Evolutionary conservation across 805 yeast species (phyloP), one percentile per base, ranked within the genome.

Genomic region (Jamesozyma spencerorum): DNA sequence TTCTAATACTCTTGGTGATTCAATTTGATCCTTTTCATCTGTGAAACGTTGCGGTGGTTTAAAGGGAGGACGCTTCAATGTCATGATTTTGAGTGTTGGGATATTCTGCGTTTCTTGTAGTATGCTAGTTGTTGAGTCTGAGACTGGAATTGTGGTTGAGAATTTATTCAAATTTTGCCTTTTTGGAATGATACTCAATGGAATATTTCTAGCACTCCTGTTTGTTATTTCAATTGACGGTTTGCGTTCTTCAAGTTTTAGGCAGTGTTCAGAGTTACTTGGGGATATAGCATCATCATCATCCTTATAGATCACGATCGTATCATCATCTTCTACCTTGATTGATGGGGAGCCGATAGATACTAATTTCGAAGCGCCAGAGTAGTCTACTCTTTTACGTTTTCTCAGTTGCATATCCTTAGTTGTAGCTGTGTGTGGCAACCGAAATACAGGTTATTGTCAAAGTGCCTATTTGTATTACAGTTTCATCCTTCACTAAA

Each of bases 321-420:
- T n/a, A 19, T 24, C 18, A 18, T 32, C 34, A 32, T 32, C 7
- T 32, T 32, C 14, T 18, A 13, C 13, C 18, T 32, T n/a, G 19
- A 32, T 18, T 17, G n/a, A n/a, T n/a, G n/a, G n/a, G n/a, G n/a
- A n/a, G n/a, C n/a, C n/a, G n/a, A n/a, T n/a, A n/a, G 8, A 10
- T 32, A 31, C n/a, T 31, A 13, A 4, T 14, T 31, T 31, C 3
- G 33, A 14, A 31, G 28, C 3, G 4, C 15, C 17, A 3, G 34
- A 26, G 22, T 47, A 47, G 29, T 47, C 43, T 2, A 47, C 40
- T 26, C 43, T 47, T 41, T 43, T 44, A 11, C 31, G 22, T 36
- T 45, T 46, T 29, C 51, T 36, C 13, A 47, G 33, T 15, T 44
- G 47, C 47, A 44, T 44, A n/a, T n/a, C n/a, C n/a, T n/a, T n/a